These are phyloP conservation scores for Hygrocybe coccinea DNA, from an alignment of 768 basidiomycete species.

Conservation along the genomic window DNA sequence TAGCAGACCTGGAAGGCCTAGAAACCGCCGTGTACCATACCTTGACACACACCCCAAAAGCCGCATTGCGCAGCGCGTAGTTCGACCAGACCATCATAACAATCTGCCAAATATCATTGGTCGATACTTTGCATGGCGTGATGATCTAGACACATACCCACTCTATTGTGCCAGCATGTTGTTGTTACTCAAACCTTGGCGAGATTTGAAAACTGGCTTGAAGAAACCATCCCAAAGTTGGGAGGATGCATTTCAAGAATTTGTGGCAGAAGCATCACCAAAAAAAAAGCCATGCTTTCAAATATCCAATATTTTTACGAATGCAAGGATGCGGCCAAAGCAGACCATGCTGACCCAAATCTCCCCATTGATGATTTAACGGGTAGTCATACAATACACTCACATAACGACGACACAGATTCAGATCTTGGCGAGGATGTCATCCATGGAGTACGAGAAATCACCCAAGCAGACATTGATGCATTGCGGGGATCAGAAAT, in stretches of 20 bases:
- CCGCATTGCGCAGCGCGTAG: conserved; percentile 8
- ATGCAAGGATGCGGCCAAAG: conserved; percentile 9
- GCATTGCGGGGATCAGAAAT: background rate
- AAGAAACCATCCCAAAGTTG: background rate
- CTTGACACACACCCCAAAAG: background rate
- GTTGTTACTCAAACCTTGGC: conserved; percentile 14
- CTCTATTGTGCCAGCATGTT: conserved; percentile 33
- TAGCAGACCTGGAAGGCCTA: conserved; percentile 14
- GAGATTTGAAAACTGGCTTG: background rate
- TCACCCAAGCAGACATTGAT: background rate
- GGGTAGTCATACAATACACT: too few relatives aligned
- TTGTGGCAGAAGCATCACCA: background rate
- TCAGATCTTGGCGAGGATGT: background rate
- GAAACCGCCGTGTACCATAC: conserved; percentile 15
- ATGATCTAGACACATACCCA: conserved; percentile 18
- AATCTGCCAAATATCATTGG: conserved; percentile 37
- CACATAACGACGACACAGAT: background rate
- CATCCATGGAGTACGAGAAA: conserved; percentile 20
- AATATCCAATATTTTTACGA: conserved; percentile 13
- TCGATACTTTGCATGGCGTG: conserved; percentile 26
- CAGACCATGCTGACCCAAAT: conserved; percentile 31
- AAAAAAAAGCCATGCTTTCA: background rate
- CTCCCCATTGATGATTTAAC: conserved; percentile 22
- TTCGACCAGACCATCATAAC: conserved; percentile 23
- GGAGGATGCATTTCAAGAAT: conserved; percentile 6